Conservation (phyloP, 73 alveolate species). For the Symbiodinium pilosum region DNA sequence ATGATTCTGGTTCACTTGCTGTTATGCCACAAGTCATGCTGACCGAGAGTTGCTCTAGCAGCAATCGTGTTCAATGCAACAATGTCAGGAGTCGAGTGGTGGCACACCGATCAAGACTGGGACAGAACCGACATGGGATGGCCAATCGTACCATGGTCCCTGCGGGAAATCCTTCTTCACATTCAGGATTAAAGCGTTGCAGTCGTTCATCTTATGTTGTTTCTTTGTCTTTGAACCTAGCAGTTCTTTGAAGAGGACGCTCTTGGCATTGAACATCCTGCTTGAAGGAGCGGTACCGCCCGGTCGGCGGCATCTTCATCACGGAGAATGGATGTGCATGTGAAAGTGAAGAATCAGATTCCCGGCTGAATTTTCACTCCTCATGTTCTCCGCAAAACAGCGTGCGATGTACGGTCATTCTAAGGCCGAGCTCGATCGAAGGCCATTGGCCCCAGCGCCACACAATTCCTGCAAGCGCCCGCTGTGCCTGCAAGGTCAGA, state of each 20-base stretch:
- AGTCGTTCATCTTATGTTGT: too few relatives aligned
- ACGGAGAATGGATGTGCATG: slow-evolving; percentile 91
- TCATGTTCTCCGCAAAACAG: background rate
- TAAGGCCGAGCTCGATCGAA: background rate
- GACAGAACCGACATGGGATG: slow-evolving; percentile 94
- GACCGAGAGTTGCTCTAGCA: too few relatives aligned
- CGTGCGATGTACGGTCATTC: background rate
- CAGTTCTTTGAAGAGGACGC: background rate
- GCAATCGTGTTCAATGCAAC: background rate
- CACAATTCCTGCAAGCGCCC: background rate
- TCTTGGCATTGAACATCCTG: background rate
- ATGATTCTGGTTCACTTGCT: too few relatives aligned
- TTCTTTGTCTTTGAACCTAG: too few relatives aligned
- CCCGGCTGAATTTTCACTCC: background rate
- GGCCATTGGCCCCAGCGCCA: background rate
- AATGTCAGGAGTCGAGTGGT: slow-evolving; percentile 62
- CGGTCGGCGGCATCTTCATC: slow-evolving; percentile 52
- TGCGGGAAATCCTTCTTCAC: slow-evolving; percentile 20
- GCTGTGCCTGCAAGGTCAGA: background rate
- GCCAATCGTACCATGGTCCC: slow-evolving; percentile 78
- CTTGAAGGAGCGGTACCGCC: slow-evolving; percentile 32
- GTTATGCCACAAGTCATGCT: too few relatives aligned
- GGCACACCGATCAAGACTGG: slow-evolving; percentile 82
- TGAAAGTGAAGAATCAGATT: slow-evolving; percentile 19
- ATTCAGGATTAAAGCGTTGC: slow-evolving; percentile 39